Base-by-base conservation (phyloP, 1,139 yeast genomes). In the Sporopachydermia cereana region DNA sequence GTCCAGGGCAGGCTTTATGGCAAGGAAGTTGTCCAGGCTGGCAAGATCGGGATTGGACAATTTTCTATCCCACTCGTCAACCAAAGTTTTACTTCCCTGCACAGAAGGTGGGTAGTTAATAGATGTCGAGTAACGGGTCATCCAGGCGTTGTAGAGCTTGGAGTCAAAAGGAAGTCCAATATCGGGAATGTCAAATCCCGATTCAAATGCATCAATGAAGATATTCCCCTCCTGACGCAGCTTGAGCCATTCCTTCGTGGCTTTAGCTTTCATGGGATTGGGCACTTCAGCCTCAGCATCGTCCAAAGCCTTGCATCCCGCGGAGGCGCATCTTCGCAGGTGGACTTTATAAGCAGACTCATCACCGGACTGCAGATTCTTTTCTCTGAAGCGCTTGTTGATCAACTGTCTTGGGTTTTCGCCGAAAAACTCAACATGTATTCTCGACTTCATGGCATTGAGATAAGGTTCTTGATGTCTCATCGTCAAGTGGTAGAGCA, bases 271-370 rank as follows among this genome's bases (percentile, higher is more conserved):
- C 39, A 34, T 34, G 17, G 39, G 39, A 20, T 34, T 34, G 17
- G 39, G 39, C 9, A 34, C 22, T n/a, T 16, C 12, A 16, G 39
- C 39, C 17, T 34, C 39, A 34, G 39, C 39, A n/a, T 34, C 39
- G 22, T 34, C 39, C 17, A 34, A 34, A 20, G 39, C 39, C 17
- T 34, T 34, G 22, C 39, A 34, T 7, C 39, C 39, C 22, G 39
- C 5, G 22, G 39, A 34, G 9, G 5, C 39, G 22, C 39, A 34
- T 34, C 39, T 34, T 20, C 39, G 5, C 22, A 12, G 18, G 17
- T 34, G 39, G 9, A 34, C 39, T 34, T 34, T 34, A 34, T 34
- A 34, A 20, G 39, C 39, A 34, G 39, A 34, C n/a, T 34, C 39
- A 20, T 34, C 39, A n/a, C 39, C 39, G 5, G 39, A 34, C 17